These are phyloP conservation scores for Centaurea solstitialis DNA, from an alignment of 129 eudicot genomes.

Conservation along the genomic window DNA sequence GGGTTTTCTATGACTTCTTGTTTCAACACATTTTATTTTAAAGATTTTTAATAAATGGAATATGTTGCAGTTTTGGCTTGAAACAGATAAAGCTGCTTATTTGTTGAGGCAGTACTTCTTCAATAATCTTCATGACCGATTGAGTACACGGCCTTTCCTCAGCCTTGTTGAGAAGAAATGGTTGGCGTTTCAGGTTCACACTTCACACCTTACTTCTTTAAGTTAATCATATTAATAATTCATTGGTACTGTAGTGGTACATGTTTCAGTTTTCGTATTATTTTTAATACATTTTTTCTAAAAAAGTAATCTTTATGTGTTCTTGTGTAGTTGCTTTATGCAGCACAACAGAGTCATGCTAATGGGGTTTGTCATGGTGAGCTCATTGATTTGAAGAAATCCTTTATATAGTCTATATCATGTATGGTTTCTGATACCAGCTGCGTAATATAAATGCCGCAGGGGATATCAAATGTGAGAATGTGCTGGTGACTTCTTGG, in stretches of 20 bases:
- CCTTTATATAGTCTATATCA: background rate
- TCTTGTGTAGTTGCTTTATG: conserved; percentile 75
- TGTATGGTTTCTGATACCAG: conserved; percentile 1
- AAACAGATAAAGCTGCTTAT: conserved; percentile 98
- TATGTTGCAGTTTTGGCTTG: conserved; percentile 89
- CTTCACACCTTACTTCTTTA: conserved; percentile 13
- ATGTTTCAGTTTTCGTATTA: conserved; percentile 16
- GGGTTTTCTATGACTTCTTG: background rate
- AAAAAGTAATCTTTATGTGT: background rate
- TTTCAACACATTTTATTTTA: background rate
- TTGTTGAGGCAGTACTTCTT: conserved; percentile 87
- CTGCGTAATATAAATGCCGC: conserved; percentile 11
- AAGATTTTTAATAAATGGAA: background rate
- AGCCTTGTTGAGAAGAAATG: conserved; percentile 94
- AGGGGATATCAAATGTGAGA: conserved; percentile 99
- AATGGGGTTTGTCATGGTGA: conserved; percentile 93
- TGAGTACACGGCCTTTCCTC: conserved; percentile 94
- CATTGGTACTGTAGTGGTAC: background rate
- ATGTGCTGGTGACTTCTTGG: conserved; percentile 98
- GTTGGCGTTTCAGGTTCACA: conserved; percentile 90
- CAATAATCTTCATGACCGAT: conserved; percentile 94
- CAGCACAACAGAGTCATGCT: conserved; percentile 95
- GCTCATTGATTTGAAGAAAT: conserved; percentile 23
- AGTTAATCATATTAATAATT: background rate
- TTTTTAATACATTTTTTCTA: background rate